These are phyloP conservation scores for Oryza brachyantha DNA, from an alignment of 176 grass and related monocot genomes.

Conservation along the genomic window DNA sequence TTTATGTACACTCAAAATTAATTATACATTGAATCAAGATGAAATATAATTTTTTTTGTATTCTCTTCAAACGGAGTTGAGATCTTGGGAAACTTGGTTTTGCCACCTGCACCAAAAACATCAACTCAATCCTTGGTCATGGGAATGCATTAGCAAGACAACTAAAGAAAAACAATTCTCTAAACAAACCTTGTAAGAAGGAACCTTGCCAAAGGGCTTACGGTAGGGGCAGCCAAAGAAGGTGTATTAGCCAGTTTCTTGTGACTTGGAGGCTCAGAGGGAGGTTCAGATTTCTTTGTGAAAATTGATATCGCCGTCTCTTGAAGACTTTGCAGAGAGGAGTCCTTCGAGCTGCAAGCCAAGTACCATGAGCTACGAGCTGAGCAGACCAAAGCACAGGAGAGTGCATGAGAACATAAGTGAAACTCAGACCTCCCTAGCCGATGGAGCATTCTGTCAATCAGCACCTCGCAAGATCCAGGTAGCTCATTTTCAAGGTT, in stretches of 20 bases:
- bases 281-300: constrained; percentile 47
- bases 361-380: constrained; percentile 18
- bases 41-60: constrained; percentile 14
- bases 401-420: background rate
- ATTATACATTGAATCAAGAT: constrained; percentile 56
- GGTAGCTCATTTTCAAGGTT: constrained; percentile 78
- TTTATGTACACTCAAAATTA: constrained; percentile 83
- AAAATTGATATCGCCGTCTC: constrained; percentile 56
- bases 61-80: constrained; percentile 66
- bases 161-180: constrained; percentile 9
- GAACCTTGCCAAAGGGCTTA: constrained; percentile 87
- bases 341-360: constrained; percentile 68
- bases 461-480: constrained; percentile 75
- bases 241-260: constrained; percentile 54
- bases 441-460: constrained; percentile 59
- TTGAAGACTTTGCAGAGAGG: constrained; percentile 62
- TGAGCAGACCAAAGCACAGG: background rate
- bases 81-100: constrained; percentile 91
- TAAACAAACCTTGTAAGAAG: constrained; percentile 80
- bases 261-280: constrained; percentile 30
- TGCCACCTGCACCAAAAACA: constrained; percentile 72
- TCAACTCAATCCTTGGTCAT: constrained; percentile 16
- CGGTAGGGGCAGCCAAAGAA: constrained; percentile 54
- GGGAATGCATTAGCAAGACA: background rate
- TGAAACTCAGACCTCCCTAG: constrained; percentile 58